phyloP scores from a whole-genome alignment of 495 filamentous ascomycete genomes.

The Penicillium atrosanguineum region DNA sequence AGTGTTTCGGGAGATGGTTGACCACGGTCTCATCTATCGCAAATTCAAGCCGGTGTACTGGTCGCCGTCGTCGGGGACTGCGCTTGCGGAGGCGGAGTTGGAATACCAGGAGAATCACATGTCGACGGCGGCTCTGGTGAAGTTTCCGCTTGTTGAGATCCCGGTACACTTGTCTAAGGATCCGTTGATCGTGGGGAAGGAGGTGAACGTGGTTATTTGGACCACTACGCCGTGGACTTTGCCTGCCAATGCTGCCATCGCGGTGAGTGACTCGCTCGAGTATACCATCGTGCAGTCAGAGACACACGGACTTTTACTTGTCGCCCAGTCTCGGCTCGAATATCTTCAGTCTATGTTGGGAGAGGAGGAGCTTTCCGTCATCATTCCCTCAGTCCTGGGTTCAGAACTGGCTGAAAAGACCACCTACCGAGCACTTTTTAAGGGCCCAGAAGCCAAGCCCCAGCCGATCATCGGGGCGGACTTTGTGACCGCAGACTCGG shows the following conservation, averaged over 20 bases:
- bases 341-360: slow-evolving; percentile 43
- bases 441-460: slow-evolving; percentile 43
- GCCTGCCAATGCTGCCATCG: slow-evolving; percentile 88
- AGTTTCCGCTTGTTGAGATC: slow-evolving; percentile 65
- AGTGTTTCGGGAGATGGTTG: slow-evolving; percentile 82
- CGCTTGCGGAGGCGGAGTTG: slow-evolving; percentile 91
- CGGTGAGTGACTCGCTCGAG: slow-evolving; percentile 65
- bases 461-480: slow-evolving; percentile 75
- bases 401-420: slow-evolving; percentile 57
- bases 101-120: slow-evolving; percentile 87
- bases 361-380: slow-evolving; percentile 43
- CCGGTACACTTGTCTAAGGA: slow-evolving; percentile 42
- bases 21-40: slow-evolving; percentile 81
- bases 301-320: slow-evolving; percentile 54
- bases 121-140: slow-evolving; percentile 77
- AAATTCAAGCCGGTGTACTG: slow-evolving; percentile 93
- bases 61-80: slow-evolving; percentile 87
- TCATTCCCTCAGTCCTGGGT: slow-evolving; percentile 61
- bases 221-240: slow-evolving; percentile 98
- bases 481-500: slow-evolving; percentile 84
- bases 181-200: slow-evolving; percentile 31
- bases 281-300: slow-evolving; percentile 67
- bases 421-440: slow-evolving; percentile 66
- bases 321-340: slow-evolving; percentile 65
- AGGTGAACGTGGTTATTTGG: slow-evolving; percentile 80